A percentile compares a stretch with the other conserved stretches of the same genome.
Conservation (phyloP, 139 green algal genomes). For the Chlorella sp. region DNA sequence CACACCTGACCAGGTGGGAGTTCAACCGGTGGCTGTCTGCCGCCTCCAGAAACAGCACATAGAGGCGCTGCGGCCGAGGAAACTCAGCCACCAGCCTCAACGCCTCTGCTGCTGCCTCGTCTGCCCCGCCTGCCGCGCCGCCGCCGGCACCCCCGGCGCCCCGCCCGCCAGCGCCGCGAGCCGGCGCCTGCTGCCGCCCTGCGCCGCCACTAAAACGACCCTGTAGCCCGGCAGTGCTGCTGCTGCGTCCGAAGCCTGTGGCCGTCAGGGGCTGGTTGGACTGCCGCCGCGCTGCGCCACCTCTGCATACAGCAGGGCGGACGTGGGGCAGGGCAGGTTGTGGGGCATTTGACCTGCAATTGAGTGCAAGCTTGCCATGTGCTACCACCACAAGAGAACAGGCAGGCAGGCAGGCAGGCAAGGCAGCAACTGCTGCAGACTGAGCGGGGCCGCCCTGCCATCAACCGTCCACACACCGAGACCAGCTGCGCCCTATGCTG, state of each 20-base stretch:
- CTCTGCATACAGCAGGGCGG: background rate
- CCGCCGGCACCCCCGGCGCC: background rate
- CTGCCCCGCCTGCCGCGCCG: background rate
- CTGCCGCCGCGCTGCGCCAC: slow-evolving; percentile 27
- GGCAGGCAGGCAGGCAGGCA: too few species aligned
- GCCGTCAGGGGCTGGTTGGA: slow-evolving; percentile 5
- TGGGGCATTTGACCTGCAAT: background rate
- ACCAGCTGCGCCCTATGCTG: too few species aligned
- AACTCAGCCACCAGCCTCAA: slow-evolving; percentile 55
- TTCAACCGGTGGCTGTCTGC: slow-evolving; percentile 64
- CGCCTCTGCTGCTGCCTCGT: slow-evolving; percentile 27
- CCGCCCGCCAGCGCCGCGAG: background rate
- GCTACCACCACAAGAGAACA: too few species aligned
- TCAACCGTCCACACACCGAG: too few species aligned
- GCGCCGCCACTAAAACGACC: background rate
- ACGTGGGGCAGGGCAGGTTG: background rate
- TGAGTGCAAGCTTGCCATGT: too few species aligned
- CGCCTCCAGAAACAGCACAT: slow-evolving; percentile 71
- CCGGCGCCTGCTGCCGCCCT: background rate
- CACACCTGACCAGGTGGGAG: slow-evolving; percentile 41
- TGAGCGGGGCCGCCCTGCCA: too few species aligned
- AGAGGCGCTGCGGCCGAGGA: slow-evolving; percentile 57
- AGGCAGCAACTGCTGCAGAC: too few species aligned
- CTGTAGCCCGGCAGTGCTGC: background rate
- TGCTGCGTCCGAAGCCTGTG: slow-evolving; percentile 18